Conservation (phyloP, 306 rosid species). For the Styphnolobium japonicum region DNA sequence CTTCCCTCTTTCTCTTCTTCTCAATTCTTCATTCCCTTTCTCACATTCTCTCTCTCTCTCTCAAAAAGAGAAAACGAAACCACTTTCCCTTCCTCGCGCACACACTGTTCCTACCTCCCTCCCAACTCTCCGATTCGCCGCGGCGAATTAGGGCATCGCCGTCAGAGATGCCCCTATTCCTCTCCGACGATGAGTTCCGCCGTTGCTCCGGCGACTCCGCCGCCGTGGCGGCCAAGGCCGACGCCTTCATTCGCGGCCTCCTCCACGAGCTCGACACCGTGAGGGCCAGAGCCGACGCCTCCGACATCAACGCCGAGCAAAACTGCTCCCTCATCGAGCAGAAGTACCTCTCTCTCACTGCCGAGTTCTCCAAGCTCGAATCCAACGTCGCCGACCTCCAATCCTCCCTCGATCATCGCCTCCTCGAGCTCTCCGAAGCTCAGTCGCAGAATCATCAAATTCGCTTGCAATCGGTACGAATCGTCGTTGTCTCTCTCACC, state of each 20-base stretch:
- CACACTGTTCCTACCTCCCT: not conserved
- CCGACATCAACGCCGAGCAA: slow-evolving; percentile 89
- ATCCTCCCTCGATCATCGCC: slow-evolving; percentile 55
- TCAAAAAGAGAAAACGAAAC: no score
- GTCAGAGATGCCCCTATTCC: slow-evolving; percentile 56
- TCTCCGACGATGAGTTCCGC: slow-evolving; percentile 83
- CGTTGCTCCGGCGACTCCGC: slow-evolving; percentile 54
- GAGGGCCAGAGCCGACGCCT: slow-evolving; percentile 75
- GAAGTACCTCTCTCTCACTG: slow-evolving; percentile 71
- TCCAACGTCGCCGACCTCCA: slow-evolving; percentile 58
- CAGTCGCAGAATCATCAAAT: slow-evolving; percentile 65
- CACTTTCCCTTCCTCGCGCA: not conserved
- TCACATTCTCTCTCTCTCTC: not conserved
- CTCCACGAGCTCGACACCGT: slow-evolving; percentile 75
- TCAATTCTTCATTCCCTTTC: not conserved
- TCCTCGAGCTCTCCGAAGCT: slow-evolving; percentile 52
- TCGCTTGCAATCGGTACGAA: slow-evolving; percentile 53
- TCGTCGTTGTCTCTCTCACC: not conserved
- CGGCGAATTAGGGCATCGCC: slow-evolving; percentile 36
- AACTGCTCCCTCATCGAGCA: slow-evolving; percentile 91
- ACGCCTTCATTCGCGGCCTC: slow-evolving; percentile 70
- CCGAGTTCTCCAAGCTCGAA: slow-evolving; percentile 81
- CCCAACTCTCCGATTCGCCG: not conserved
- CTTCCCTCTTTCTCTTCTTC: slow-evolving; percentile 22
- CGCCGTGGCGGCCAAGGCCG: slow-evolving; percentile 74